phyloP scores from a whole-genome alignment of 352 stramenopile species.

The Phytophthora foliorum region DNA sequence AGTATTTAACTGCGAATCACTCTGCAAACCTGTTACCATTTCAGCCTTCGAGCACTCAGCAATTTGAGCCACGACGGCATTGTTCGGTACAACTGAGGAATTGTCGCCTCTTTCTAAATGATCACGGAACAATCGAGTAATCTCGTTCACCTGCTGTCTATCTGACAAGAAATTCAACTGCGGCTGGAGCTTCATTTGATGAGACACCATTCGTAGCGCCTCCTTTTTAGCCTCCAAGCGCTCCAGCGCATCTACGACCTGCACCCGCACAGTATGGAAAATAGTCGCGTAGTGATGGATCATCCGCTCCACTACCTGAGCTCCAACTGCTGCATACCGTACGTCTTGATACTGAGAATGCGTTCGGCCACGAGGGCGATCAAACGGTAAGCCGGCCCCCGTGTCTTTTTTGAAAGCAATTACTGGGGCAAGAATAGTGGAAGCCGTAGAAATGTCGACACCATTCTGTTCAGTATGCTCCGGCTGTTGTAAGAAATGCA shows the following conservation, averaged over 20 bases:
- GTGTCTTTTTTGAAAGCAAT: slow-evolving; percentile 85
- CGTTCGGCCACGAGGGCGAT: slow-evolving; percentile 51
- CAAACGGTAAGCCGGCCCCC: slow-evolving; percentile 38
- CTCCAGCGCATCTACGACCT: slow-evolving; percentile 72
- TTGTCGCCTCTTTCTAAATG: slow-evolving; percentile 37
- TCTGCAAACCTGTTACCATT: slow-evolving; percentile 9
- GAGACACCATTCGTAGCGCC: slow-evolving; percentile 65
- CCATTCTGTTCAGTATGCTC: slow-evolving; percentile 75
- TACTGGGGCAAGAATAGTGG: slow-evolving; percentile 74
- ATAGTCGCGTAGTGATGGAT: slow-evolving; percentile 81
- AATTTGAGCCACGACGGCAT: slow-evolving; percentile 1
- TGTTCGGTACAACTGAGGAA: slow-evolving; percentile 7
- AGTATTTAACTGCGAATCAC: slow-evolving; percentile 8
- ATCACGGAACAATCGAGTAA: slow-evolving; percentile 64
- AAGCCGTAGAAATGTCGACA: slow-evolving; percentile 67
- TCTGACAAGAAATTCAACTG: slow-evolving; percentile 77
- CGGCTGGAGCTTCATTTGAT: slow-evolving; percentile 75
- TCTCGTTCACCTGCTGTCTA: slow-evolving; percentile 70
- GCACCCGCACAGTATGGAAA: slow-evolving; percentile 74
- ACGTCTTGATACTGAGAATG: slow-evolving; percentile 81
- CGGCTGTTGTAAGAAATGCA: slow-evolving; percentile 71
- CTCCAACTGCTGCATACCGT: slow-evolving; percentile 76
- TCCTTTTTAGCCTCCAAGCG: slow-evolving; percentile 75
- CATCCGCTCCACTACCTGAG: slow-evolving; percentile 83
- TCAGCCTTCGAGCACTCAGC: slow-evolving; percentile 21